Conservation (phyloP, 768 basidiomycete genomes). For the Termitomyces eurrhizus region DNA sequence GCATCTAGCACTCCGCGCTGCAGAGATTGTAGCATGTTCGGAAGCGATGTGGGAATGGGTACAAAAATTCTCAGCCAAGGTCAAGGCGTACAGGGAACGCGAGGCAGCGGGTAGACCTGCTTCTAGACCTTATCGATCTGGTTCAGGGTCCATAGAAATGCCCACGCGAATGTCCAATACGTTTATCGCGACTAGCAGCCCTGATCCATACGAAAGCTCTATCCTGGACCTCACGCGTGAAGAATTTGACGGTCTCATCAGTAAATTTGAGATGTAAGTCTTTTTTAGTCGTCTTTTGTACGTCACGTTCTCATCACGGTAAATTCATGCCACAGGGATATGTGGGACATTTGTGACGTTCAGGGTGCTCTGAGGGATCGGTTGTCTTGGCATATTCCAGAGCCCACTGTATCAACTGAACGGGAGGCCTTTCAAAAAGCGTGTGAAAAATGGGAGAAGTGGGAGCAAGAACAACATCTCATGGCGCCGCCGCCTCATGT, state of each 20-base stretch:
- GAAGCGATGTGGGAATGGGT: slow-evolving; percentile 85
- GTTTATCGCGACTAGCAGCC: slow-evolving; percentile 10
- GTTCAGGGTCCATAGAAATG: slow-evolving; percentile 14
- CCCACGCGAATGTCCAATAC: slow-evolving; percentile 9
- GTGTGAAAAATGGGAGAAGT: slow-evolving; percentile 54
- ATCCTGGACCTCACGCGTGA: slow-evolving; percentile 51
- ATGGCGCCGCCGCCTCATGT: background rate
- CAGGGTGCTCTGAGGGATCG: slow-evolving; percentile 41
- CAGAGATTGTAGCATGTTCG: slow-evolving; percentile 65
- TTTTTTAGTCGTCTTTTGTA: background rate
- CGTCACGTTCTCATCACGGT: background rate
- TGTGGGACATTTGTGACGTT: slow-evolving; percentile 55
- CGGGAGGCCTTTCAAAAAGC: slow-evolving; percentile 55
- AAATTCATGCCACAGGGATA: slow-evolving; percentile 44
- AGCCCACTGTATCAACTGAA: slow-evolving; percentile 39
- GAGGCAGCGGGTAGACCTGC: background rate
- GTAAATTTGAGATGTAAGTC: slow-evolving; percentile 58
- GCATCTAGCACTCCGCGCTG: slow-evolving; percentile 56
- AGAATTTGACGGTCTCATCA: slow-evolving; percentile 58
- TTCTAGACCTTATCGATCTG: slow-evolving; percentile 3
- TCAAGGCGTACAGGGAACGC: slow-evolving; percentile 2
- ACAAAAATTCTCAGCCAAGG: slow-evolving; percentile 38
- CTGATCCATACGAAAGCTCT: slow-evolving; percentile 27
- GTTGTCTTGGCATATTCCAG: slow-evolving; percentile 44
- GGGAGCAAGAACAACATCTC: slow-evolving; percentile 33